Evolutionary conservation across 352 stramenopile genomes (phyloP).

Genomic region (Elongisporangium prolatum): DNA sequence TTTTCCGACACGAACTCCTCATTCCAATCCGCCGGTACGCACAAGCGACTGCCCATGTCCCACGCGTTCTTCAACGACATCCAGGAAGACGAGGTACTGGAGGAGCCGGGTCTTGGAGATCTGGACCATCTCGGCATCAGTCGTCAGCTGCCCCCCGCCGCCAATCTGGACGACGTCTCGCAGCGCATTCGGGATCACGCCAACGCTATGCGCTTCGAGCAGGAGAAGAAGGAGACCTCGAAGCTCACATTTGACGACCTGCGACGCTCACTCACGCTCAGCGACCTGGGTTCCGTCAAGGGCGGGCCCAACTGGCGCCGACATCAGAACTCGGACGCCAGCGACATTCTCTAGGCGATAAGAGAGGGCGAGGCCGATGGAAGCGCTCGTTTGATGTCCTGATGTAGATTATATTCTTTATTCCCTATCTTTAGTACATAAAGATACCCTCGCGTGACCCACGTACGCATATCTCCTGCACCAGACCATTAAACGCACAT

Average conservation of each 20-base stretch:
- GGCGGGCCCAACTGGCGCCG: background rate
- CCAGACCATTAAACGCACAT: background rate
- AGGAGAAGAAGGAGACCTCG: conserved; percentile 21
- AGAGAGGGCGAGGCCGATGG: background rate
- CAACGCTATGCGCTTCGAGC: conserved; percentile 25
- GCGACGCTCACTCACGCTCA: conserved; percentile 32
- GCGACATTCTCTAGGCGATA: background rate
- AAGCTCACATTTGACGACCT: conserved; percentile 52
- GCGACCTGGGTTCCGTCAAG: conserved; percentile 23
- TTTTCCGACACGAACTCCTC: conserved; percentile 1
- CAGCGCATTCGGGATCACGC: conserved; percentile 46
- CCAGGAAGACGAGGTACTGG: conserved; percentile 40
- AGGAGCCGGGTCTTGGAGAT: conserved; percentile 1
- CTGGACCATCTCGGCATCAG: background rate
- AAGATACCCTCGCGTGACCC: background rate
- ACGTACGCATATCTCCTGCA: background rate
- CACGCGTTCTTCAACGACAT: conserved; percentile 57
- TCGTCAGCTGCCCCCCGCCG: background rate
- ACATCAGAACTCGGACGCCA: background rate
- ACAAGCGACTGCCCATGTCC: conserved; percentile 8
- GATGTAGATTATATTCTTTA: conserved; percentile 1
- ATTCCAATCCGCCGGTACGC: background rate
- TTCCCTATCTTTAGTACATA: background rate
- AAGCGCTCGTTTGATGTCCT: background rate
- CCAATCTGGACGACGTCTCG: conserved; percentile 17